phyloP scores from a whole-genome alignment of 192 early-diverging fungal species.

The Backusella luteola region DNA sequence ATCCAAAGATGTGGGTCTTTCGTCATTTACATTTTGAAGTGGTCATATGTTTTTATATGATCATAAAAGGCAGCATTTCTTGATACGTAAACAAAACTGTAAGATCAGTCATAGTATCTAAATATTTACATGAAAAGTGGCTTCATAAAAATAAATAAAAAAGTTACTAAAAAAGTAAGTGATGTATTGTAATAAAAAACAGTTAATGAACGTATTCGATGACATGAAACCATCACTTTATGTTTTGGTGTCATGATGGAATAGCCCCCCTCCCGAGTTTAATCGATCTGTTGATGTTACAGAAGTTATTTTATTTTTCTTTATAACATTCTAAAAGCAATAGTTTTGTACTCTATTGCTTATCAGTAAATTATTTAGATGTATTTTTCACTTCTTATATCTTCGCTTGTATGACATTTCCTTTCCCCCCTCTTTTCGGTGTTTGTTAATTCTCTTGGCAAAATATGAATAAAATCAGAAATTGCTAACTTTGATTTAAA shows the following conservation, averaged over 20 bases:
- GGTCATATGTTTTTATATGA: not conserved
- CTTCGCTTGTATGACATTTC: not conserved
- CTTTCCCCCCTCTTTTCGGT: not conserved
- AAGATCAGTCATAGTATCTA: not conserved
- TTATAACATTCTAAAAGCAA: no score
- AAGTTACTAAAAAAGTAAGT: no score
- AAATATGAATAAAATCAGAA: not conserved
- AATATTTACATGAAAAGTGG: not conserved
- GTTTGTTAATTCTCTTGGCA: slow-evolving; percentile 2
- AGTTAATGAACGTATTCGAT: not conserved
- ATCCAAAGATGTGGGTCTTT: not conserved
- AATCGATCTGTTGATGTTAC: no score
- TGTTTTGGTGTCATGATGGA: no score
- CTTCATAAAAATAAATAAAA: not conserved
- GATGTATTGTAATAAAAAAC: not conserved
- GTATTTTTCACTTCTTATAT: not conserved
- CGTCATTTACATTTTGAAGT: not conserved
- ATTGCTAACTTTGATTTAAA: not conserved
- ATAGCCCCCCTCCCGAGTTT: no score
- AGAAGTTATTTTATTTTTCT: no score
- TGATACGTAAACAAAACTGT: not conserved
- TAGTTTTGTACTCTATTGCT: no score
- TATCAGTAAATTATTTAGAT: not conserved
- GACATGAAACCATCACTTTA: not conserved
- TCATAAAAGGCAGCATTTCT: no score